Evolutionary conservation across 2,329 filamentous ascomycete species (phyloP), one percentile per base, ranked within the genome.

Genomic region (Fusarium beomiforme): DNA sequence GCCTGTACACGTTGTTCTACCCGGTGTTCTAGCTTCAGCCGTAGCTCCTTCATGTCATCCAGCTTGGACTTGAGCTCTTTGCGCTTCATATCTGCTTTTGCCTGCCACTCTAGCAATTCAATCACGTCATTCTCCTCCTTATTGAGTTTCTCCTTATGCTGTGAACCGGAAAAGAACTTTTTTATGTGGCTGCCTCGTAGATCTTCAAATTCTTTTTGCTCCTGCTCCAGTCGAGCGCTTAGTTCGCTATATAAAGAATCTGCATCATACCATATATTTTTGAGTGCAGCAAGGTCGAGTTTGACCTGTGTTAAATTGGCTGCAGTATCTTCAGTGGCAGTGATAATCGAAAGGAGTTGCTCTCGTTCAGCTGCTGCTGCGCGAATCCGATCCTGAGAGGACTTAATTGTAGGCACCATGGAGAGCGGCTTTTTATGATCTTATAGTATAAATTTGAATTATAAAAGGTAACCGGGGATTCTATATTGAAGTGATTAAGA

Each of bases 261-360:
- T 33, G 55, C 55, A 33, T 59, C 55, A 41, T 59, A 59, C 31
- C 44, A 59, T 17, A 14, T 8, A 17, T 59, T 59, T 24, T 59
- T 59, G 5, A 59, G 34, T 11, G 55, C 34, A 41, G 55, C 55
- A 10, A 59, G 13, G 34, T 51, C 44, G 16, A 59, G 44, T 51
- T 59, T 51, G 5, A 51, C 44, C 13, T 51, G 55, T 3, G 16
- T 24, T 21, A 59, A 16, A 41, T 33, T 41, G 17, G 44, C 44
- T 51, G 34, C 21, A 21, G 44, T 51, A 51, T 51, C 34, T 17
- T 59, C 55, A 34, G 55, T 59, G 9, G 55, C 44, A 6, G 44
- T 11, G 6, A 59, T 41, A 13, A 41, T 7, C 6, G 55, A 59
- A 13, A 59, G 55, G 6, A 59, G 55, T n/a, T 24, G 44, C 8